Percentiles rank a stretch among this genome's conserved stretches.
Conservation (phyloP, 2,329 filamentous ascomycete species). For the Ceratocystis harringtonii region DNA sequence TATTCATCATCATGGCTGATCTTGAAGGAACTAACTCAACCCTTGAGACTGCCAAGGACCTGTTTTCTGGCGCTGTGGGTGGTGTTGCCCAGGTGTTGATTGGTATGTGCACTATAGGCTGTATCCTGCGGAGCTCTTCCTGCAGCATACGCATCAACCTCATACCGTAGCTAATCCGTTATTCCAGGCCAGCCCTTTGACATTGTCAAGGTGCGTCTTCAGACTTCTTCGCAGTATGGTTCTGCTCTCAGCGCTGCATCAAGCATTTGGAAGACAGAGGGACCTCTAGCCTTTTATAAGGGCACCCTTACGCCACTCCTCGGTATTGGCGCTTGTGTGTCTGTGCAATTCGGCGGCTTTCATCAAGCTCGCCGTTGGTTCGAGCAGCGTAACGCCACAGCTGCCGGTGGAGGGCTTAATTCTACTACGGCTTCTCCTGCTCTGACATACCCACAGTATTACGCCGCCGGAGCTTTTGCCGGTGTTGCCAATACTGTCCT, state of each 20-base stretch:
- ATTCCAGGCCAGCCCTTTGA: constrained; percentile 55
- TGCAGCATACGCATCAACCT: not conserved
- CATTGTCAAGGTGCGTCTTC: constrained; percentile 93
- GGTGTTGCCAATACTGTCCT: constrained; percentile 79
- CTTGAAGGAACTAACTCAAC: constrained; percentile 22
- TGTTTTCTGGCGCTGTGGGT: constrained; percentile 79
- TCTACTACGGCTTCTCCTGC: constrained; percentile 35
- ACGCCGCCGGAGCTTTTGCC: constrained; percentile 77
- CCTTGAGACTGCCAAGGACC: constrained; percentile 64
- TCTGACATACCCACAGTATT: constrained; percentile 76
- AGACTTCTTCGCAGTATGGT: constrained; percentile 71
- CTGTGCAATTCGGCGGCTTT: constrained; percentile 97
- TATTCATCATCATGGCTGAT: constrained; percentile 10
- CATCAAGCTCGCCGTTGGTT: constrained; percentile 79
- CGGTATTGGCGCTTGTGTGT: constrained; percentile 92
- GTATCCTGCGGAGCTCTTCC: constrained; percentile 12
- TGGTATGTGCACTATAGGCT: constrained; percentile 42
- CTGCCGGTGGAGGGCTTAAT: not conserved
- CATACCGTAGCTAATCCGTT: not conserved
- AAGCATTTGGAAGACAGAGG: constrained; percentile 77
- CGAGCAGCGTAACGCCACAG: constrained; percentile 54
- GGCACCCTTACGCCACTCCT: constrained; percentile 88
- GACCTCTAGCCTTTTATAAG: constrained; percentile 90
- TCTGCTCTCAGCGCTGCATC: constrained; percentile 66
- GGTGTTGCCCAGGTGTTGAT: constrained; percentile 88